These are phyloP conservation scores for Pseudodiploospora longispora DNA, from an alignment of 2,329 filamentous ascomycete genomes.

Conservation along the genomic window DNA sequence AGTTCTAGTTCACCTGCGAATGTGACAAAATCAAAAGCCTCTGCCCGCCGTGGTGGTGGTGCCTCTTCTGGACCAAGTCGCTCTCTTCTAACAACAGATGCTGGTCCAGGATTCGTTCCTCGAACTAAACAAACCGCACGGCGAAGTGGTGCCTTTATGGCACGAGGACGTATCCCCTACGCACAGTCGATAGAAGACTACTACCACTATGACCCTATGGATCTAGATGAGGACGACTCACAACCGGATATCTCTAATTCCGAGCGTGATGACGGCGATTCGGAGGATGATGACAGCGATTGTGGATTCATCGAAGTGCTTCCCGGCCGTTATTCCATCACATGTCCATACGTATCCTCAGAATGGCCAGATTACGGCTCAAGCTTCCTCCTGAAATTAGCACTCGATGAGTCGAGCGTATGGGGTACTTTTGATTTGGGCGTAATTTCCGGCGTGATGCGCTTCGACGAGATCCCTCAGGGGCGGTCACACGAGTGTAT, in stretches of 20 bases:
- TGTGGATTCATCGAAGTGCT: constrained; percentile 27
- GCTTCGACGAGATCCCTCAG: constrained; percentile 27
- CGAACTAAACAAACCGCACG: constrained; percentile 17
- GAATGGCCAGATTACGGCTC: constrained; percentile 18
- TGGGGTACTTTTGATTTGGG: constrained; percentile 41
- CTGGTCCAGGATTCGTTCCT: background rate
- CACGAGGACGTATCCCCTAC: constrained; percentile 14
- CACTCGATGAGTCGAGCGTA: constrained; percentile 28
- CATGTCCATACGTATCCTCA: constrained; percentile 15
- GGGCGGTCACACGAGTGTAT: constrained; percentile 20
- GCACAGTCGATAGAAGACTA: background rate
- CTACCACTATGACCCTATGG: background rate
- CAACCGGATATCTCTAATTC: too few relatives aligned
- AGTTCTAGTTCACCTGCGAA: too few relatives aligned
- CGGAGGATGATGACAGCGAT: background rate
- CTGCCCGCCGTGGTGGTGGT: constrained; percentile 7
- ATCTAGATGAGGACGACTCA: background rate
- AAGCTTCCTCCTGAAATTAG: constrained; percentile 28
- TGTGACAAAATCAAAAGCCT: constrained; percentile 8
- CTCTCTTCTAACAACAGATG: too few relatives aligned
- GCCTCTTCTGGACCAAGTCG: constrained; percentile 8
- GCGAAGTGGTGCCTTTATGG: constrained; percentile 16
- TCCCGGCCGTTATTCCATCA: constrained; percentile 37
- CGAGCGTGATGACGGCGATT: background rate
- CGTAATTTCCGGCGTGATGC: constrained; percentile 33